Percentiles rank a stretch among this genome's conserved stretches.
Conservation (phyloP, 1,284 basidiomycete species). For the Moesziomyces sp. region DNA sequence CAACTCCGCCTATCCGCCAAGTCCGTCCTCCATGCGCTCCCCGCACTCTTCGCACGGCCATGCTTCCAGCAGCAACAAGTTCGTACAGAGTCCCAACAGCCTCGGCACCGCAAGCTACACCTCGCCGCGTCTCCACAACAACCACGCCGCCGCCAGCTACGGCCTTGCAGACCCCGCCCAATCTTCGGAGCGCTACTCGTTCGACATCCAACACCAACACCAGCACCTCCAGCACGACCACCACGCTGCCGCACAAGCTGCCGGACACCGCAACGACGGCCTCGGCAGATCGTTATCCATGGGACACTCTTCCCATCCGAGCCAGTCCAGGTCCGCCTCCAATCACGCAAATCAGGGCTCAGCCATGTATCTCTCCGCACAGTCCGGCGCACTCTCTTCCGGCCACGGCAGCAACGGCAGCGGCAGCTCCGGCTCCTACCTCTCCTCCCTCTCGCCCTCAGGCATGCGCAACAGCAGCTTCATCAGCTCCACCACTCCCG, state of each 20-base stretch:
- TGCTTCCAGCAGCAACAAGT: conserved; percentile 13
- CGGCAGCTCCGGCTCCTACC: conserved; percentile 10
- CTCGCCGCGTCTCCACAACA: conserved; percentile 35
- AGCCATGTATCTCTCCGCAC: conserved; percentile 46
- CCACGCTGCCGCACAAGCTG: conserved; percentile 3
- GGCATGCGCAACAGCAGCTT: conserved; percentile 45
- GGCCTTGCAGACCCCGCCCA: conserved; percentile 14
- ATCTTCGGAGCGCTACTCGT: conserved; percentile 25
- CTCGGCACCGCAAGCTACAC: conserved; percentile 19
- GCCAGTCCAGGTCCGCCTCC: conserved; percentile 25
- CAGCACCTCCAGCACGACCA: conserved; percentile 17
- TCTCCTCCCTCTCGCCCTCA: conserved; percentile 33
- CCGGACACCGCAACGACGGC: conserved; percentile 30
- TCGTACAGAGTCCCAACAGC: conserved; percentile 22
- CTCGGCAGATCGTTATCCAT: conserved; percentile 44
- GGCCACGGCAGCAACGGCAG: conserved; percentile 29
- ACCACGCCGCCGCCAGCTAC: conserved; percentile 16
- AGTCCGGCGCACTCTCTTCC: conserved; percentile 20
- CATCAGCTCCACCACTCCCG: conserved; percentile 12
- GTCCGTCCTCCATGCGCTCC: conserved; percentile 39
- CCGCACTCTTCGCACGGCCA: conserved; percentile 41
- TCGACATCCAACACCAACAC: conserved; percentile 21
- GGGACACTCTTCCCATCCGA: conserved; percentile 38
- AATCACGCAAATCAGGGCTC: conserved; percentile 12
- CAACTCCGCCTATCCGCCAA: conserved; percentile 25